Evolutionary conservation across 768 basidiomycete species (phyloP), one percentile per base, ranked within the genome.

Genomic region (Boletus vinaceobasis): DNA sequence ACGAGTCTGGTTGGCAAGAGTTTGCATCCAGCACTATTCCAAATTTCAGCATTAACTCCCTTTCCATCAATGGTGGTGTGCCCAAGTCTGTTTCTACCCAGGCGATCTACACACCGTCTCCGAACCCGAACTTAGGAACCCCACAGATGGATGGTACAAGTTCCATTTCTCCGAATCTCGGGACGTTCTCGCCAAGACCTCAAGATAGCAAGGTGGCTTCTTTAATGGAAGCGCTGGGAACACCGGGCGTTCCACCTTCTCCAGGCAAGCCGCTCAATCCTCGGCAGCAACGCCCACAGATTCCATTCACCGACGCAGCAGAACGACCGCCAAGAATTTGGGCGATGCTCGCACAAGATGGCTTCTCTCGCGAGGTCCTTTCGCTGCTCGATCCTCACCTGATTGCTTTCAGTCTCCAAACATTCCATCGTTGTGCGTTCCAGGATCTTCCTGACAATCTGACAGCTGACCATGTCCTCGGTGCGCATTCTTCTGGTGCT

Each of bases 311-410:
- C 10, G 64, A 68, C 19, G 2, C 57, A 51, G 42, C 63, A 63
- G 65, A 70, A 45, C 64, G 62, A n/a, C 43, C 64, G 2, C 31
- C 55, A 17, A 74, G 73, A 32, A 74, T 85, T 4, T 84, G 84
- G 77, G 62, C 71, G 1, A 74, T 76, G 19, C 74, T 91, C 13
- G 77, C 83, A 11, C 76, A 77, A 43, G 85, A 86, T 56, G 89
- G 88, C 0, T 75, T 93, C 13, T 84, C 87, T 13, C 75, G 83
- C 17, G 85, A 87, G 27, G 74, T 87, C 7, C 75, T 93, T 43
- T 75, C 86, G 13, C 63, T 75, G 17, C 71, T 89, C n/a, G 87
- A 90, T 58, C 78, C 81, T 6, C 73, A 78, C 48, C 57, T 85
- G 17, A 66, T 92, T 23, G 85, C 88, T 2, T 74, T 75, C 48